phyloP scores from a whole-genome alignment of 805 yeast species.

The Scheffersomyces lignosus region DNA sequence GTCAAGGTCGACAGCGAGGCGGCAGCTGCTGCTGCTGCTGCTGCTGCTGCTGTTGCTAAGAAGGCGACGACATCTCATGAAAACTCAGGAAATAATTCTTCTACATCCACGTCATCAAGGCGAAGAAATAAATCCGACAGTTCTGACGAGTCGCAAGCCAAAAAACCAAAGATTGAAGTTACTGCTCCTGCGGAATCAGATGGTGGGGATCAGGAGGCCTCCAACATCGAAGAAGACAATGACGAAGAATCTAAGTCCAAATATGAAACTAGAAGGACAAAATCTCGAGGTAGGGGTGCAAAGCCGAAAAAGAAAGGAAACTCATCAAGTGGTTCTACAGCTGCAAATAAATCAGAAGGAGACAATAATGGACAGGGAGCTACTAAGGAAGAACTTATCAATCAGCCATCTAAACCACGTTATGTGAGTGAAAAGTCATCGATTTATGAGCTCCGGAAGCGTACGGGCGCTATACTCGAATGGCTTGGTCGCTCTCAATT shows the following conservation, averaged over 20 bases:
- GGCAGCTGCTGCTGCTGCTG: too few relatives aligned
- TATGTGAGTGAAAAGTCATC: constrained; percentile 75
- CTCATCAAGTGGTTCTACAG: not conserved
- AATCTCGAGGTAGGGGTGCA: constrained; percentile 1
- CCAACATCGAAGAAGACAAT: not conserved
- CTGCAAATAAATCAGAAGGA: not conserved
- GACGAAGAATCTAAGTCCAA: constrained; percentile 10
- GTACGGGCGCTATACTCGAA: constrained; percentile 88
- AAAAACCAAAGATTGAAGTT: not conserved
- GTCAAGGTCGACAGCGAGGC: constrained; percentile 29
- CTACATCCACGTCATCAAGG: not conserved
- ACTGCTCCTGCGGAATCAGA: not conserved
- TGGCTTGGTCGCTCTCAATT: constrained; percentile 85
- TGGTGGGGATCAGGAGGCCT: not conserved
- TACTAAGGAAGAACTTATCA: constrained; percentile 49
- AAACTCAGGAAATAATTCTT: not conserved
- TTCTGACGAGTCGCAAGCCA: constrained; percentile 3
- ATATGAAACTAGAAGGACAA: constrained; percentile 6
- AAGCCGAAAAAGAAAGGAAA: constrained; percentile 5
- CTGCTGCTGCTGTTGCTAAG: too few relatives aligned
- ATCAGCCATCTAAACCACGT: constrained; percentile 80
- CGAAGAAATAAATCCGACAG: not conserved
- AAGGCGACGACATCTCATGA: not conserved
- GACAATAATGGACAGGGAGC: constrained; percentile 2
- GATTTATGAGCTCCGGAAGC: constrained; percentile 78